These are phyloP conservation scores for Komagataella ulmi DNA, from an alignment of 805 yeast species.

Conservation along the genomic window DNA sequence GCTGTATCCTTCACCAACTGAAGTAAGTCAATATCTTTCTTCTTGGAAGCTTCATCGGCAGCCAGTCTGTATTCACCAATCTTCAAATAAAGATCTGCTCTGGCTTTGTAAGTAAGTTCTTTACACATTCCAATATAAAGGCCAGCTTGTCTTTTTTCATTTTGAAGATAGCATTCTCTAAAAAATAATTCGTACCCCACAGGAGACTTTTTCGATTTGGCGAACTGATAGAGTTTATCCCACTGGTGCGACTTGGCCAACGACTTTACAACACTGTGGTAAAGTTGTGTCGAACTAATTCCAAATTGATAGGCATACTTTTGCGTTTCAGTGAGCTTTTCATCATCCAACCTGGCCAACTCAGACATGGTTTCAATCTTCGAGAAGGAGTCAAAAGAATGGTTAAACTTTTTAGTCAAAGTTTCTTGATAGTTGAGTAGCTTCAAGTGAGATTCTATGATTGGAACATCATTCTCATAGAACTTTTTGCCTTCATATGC, in stretches of 20 bases:
- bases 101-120: conserved; percentile 27
- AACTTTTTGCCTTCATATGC: conserved; percentile 4
- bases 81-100: conserved; percentile 33
- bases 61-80: conserved; percentile 41
- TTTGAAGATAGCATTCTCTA: conserved; percentile 35
- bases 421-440: conserved; percentile 29
- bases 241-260: conserved; percentile 34
- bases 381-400: conserved; percentile 26
- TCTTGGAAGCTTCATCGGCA: conserved; percentile 30
- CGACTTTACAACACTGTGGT: conserved; percentile 37
- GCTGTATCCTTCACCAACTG: conserved; percentile 12
- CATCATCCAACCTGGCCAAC: conserved; percentile 35
- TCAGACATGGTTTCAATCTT: conserved; percentile 33
- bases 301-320: conserved; percentile 28
- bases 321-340: conserved; percentile 32
- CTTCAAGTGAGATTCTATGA: conserved; percentile 29
- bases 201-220: conserved; percentile 42
- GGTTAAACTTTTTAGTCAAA: conserved; percentile 25
- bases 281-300: conserved; percentile 41
- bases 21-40: conserved; percentile 25
- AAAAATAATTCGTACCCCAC: conserved; percentile 63
- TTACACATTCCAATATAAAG: conserved; percentile 41
- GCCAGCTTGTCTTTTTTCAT: conserved; percentile 47
- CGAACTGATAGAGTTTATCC: conserved; percentile 41
- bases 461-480: conserved; percentile 21